These are phyloP conservation scores for Iberis pinnata DNA, from an alignment of 345 rosid species.

Conservation along the genomic window DNA sequence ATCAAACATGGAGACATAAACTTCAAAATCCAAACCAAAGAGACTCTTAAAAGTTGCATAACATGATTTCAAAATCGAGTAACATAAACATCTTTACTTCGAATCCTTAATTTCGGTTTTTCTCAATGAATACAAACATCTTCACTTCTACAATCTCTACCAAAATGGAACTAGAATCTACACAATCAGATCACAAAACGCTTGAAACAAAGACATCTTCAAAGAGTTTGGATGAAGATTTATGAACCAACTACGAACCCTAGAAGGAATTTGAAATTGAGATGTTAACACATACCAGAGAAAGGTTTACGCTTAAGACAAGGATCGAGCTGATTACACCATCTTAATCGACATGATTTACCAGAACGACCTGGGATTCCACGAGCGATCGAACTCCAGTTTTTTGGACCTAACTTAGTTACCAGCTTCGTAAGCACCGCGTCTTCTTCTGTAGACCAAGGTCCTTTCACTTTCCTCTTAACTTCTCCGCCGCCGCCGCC, in stretches of 20 bases:
- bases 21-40: no score
- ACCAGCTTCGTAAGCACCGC: constrained; percentile 51
- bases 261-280: background rate
- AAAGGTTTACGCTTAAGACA: constrained; percentile 72
- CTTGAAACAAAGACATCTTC: background rate
- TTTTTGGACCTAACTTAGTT: constrained; percentile 60
- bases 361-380: constrained; percentile 31
- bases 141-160: no score
- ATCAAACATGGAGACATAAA: background rate
- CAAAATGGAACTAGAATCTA: no score
- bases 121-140: no score
- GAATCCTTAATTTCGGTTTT: no score
- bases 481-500: constrained; percentile 5
- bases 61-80: no score
- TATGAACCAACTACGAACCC: no score
- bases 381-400: constrained; percentile 79
- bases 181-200: no score
- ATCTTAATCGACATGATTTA: constrained; percentile 71
- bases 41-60: no score
- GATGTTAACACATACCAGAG: constrained; percentile 49
- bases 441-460: constrained; percentile 84
- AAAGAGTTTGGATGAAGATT: no score
- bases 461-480: constrained; percentile 60
- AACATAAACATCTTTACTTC: no score
- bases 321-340: constrained; percentile 92